Conservation (phyloP, 495 filamentous ascomycete species). For the Poronia punctata region DNA sequence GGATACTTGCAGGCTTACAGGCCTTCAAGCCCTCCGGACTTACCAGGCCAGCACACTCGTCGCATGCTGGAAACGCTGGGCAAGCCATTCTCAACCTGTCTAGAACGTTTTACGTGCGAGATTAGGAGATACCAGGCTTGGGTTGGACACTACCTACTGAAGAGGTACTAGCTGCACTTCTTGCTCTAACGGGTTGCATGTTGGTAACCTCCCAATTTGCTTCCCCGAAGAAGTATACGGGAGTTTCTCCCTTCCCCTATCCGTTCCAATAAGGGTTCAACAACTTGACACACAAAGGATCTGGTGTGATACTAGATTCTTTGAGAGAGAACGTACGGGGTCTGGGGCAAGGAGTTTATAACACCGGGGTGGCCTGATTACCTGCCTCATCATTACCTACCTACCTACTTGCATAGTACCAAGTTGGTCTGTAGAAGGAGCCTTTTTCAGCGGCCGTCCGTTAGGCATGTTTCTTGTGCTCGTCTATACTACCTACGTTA, state of each 20-base stretch:
- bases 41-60: conserved; percentile 22
- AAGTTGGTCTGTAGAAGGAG: no score
- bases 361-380: neutral
- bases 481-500: no score
- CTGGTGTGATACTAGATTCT: conserved; percentile 9
- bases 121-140: conserved; percentile 9
- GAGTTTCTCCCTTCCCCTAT: conserved; percentile 1
- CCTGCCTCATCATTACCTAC: no score
- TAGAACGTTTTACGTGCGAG: conserved; percentile 12
- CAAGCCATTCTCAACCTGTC: conserved; percentile 17
- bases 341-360: neutral
- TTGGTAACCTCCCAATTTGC: neutral
- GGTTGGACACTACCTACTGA: conserved; percentile 10
- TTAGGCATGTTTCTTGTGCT: no score
- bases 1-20: no score
- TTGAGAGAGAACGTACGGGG: conserved; percentile 1
- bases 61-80: conserved; percentile 20
- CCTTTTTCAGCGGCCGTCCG: no score
- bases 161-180: no score
- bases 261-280: conserved; percentile 4
- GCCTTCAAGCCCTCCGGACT: no score
- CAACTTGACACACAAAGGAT: conserved; percentile 9
- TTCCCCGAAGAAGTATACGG: conserved; percentile 7
- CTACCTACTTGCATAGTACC: no score
- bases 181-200: no score